phyloP scores from a whole-genome alignment of 768 basidiomycete genomes.

The Rhodotorula graminis region DNA sequence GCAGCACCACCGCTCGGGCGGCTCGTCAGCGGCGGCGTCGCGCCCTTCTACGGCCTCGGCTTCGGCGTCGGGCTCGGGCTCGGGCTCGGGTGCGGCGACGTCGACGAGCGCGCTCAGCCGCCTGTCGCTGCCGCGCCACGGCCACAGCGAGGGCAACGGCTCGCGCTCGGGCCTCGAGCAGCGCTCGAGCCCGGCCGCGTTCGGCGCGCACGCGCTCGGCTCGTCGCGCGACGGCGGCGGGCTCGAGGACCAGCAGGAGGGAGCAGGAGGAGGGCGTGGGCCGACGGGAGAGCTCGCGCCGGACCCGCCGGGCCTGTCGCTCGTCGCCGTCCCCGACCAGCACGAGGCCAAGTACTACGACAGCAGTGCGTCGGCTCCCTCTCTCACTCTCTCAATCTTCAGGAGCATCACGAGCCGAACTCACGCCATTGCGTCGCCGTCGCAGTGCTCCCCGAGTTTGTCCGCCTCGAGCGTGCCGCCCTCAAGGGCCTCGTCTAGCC shows the following conservation, averaged over 20 bases:
- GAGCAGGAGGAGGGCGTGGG: background rate
- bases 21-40: background rate
- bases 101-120: background rate
- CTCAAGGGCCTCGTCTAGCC: constrained; percentile 12
- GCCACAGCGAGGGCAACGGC: background rate
- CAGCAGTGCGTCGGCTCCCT: constrained; percentile 11
- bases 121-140: background rate
- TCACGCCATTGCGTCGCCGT: background rate
- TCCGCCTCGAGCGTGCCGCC: constrained; percentile 15
- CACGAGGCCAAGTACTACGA: constrained; percentile 30
- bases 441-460: constrained; percentile 26
- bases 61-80: background rate
- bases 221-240: background rate
- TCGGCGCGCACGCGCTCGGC: background rate
- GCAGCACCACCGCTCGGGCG: background rate
- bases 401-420: background rate
- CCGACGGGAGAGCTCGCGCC: background rate
- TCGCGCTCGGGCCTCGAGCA: no score
- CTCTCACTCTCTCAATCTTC: background rate
- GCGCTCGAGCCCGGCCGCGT: no score
- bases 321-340: constrained; percentile 26
- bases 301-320: constrained; percentile 12
- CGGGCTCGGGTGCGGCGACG: background rate
- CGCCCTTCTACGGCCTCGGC: no score
- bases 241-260: background rate